Evolutionary conservation across 1,139 yeast genomes (phyloP).

Genomic region (Arxiozyma heterogenica): DNA sequence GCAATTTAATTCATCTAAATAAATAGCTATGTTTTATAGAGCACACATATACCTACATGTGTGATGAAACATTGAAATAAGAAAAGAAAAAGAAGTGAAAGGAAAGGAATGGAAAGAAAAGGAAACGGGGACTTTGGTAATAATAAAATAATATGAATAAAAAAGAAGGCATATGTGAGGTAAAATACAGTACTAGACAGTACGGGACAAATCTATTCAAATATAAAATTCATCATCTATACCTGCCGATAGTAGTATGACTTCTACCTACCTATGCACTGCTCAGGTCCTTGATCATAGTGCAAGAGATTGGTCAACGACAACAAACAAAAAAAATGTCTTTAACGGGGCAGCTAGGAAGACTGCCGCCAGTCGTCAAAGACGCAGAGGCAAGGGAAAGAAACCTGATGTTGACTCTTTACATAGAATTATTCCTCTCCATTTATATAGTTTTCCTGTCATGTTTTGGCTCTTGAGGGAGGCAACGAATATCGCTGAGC

Average conservation of each 20-base stretch:
- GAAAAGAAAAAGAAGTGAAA: too few relatives aligned
- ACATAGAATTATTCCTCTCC: not conserved
- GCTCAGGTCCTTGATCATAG: not conserved
- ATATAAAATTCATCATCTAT: not conserved
- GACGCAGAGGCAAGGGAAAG: not conserved
- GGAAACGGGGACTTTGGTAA: too few relatives aligned
- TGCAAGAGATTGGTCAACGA: too few relatives aligned
- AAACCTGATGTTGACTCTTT: not conserved
- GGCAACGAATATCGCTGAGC: too few relatives aligned
- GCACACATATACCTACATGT: not conserved
- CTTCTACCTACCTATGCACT: not conserved
- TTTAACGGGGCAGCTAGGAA: too few relatives aligned
- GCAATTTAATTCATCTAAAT: too few relatives aligned
- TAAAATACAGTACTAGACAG: not conserved
- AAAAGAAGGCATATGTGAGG: not conserved
- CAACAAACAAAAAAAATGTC: too few relatives aligned
- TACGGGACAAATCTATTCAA: not conserved
- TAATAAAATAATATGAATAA: too few relatives aligned
- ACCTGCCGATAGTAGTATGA: not conserved
- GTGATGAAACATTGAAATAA: not conserved
- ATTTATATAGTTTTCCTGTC: not conserved
- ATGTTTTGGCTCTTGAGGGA: not conserved
- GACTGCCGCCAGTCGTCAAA: too few relatives aligned
- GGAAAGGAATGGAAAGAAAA: too few relatives aligned
- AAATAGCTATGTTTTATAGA: not conserved